A percentile compares a stretch with the other conserved stretches of the same genome.
Evolutionary conservation across 306 rosid species (phyloP).

Genomic region (Lathyrus sativus): DNA sequence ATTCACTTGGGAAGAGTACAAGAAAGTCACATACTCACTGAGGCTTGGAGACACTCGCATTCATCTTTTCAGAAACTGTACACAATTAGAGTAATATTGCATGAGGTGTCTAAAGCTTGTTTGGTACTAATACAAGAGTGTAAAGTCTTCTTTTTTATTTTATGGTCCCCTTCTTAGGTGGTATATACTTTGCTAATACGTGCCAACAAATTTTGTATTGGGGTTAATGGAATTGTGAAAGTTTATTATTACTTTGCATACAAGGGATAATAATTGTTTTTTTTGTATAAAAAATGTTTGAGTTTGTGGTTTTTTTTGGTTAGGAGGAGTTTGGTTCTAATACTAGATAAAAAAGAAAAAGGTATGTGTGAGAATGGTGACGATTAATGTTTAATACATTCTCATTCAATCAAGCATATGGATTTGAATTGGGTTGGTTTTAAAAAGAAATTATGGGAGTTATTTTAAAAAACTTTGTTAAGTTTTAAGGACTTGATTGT

Average conservation of each 20-base stretch:
- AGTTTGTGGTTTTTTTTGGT: too few relatives aligned
- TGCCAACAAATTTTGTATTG: slow-evolving; percentile 23
- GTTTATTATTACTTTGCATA: slow-evolving; percentile 15
- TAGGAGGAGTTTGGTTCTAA: neutral
- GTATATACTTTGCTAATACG: slow-evolving; percentile 20
- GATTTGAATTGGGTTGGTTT: too few relatives aligned
- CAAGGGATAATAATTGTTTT: neutral
- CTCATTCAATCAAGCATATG: neutral
- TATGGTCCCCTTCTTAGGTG: slow-evolving; percentile 9
- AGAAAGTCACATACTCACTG: slow-evolving; percentile 59
- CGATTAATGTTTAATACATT: neutral
- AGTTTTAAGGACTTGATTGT: too few relatives aligned
- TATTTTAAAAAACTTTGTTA: too few relatives aligned
- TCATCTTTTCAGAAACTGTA: slow-evolving; percentile 49
- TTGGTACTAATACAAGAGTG: neutral
- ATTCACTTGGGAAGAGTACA: slow-evolving; percentile 83
- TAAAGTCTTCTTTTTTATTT: slow-evolving; percentile 1
- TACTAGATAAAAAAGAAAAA: too few relatives aligned
- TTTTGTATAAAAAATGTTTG: neutral
- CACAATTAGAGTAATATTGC: neutral
- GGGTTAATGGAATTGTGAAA: neutral
- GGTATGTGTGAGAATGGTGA: neutral
- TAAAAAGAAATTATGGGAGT: too few relatives aligned
- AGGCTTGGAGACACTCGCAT: slow-evolving; percentile 67
- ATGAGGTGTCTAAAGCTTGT: neutral